phyloP scores from a whole-genome alignment of 202 grass and related monocot genomes.

The Bolboschoenoplectus hybrid region DNA sequence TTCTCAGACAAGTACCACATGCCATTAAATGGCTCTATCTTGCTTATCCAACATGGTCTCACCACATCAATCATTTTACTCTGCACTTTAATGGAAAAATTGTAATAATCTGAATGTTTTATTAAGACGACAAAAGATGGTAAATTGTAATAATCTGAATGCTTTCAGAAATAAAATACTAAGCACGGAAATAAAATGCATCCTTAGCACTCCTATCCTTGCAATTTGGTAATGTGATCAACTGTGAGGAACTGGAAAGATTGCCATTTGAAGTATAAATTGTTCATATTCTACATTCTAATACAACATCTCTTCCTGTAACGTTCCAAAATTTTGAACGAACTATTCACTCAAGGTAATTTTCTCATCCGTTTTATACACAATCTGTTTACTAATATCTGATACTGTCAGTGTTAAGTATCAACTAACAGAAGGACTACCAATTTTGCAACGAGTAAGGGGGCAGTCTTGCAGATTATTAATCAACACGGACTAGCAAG shows the following conservation, averaged over 20 bases:
- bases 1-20: constrained; percentile 82
- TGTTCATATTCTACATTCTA: not conserved
- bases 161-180: not conserved
- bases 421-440: not conserved
- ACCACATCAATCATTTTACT: constrained; percentile 65
- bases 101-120: not conserved
- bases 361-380: not conserved
- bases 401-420: not conserved
- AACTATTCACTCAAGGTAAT: not conserved
- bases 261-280: constrained; percentile 1
- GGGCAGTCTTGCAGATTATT: not conserved
- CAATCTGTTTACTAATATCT: not conserved
- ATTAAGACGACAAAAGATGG: not conserved
- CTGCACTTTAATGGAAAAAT: constrained; percentile 46
- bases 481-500: not conserved
- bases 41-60: constrained; percentile 89
- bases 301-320: not conserved
- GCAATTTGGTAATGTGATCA: not conserved
- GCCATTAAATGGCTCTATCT: constrained; percentile 90
- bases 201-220: not conserved
- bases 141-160: not conserved
- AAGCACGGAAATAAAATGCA: not conserved
- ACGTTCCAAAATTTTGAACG: not conserved
- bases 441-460: not conserved
- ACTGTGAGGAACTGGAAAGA: not conserved